Base-by-base conservation (phyloP, 2,329 filamentous ascomycete genomes). In the Aspergillus tanneri region DNA sequence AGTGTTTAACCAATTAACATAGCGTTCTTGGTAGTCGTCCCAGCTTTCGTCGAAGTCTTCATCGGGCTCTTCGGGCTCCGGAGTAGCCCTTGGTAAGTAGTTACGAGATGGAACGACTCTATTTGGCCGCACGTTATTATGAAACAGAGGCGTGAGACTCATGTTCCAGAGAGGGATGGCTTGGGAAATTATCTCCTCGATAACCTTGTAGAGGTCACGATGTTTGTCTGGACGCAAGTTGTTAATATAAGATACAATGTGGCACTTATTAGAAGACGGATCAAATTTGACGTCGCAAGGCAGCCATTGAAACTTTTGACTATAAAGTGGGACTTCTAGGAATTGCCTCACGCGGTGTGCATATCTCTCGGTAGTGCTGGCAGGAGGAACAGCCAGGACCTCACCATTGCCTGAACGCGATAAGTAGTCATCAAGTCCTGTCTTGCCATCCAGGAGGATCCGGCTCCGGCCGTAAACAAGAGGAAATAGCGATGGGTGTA, bases 401-500 rank as follows among this genome's bases (percentile, higher is more conserved):
- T 54, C 46, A 7, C 55, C 60, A 6, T 55, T 42, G 1, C 56
- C 60, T 1, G 53, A 35, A 22, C 43, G 45, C 6, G 25, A 25
- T 1, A 62, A 35, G 22, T 62, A 67, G 34, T 71, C 55, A 22
- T 64, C 46, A 2, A 65, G 40, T 2, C 43, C 46, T 4, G 65
- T 53, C 2, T 42, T 11, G 5, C 25, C 25, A 7, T 62, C 54
- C 2, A 39, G 49, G 1, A 71, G 50, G 10, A 66, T 52, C 2
- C 52, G 54, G 10, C 53, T 64, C 3, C 46, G 48, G 3, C 65
- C 64, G 47, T 66, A 70, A 5, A 70, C 46, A 2, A 71, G 42
- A 0, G 68, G 66, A 40, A 64, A 71, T 5, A n/a, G n/a, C 0
- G 84, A 87, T 0, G 84, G 84, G 52, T 88, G 80, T 2, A 88